Evolutionary conservation across 1,284 basidiomycete species (phyloP).

Genomic region (Marasmius fiardii): DNA sequence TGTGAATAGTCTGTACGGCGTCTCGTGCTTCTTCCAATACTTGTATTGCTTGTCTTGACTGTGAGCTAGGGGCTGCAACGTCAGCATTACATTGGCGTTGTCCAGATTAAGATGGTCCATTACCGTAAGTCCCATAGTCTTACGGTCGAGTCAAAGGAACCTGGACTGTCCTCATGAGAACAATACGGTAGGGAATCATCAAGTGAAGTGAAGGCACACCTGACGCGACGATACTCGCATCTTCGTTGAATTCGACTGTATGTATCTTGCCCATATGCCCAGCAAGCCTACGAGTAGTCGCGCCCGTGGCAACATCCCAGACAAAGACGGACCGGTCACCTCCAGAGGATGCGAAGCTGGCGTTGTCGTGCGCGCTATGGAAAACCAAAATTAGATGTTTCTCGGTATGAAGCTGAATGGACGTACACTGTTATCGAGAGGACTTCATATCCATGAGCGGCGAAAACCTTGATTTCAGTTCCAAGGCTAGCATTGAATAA

Average conservation of each 20-base stretch:
- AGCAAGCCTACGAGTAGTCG: conserved; percentile 75
- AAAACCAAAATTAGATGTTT: conserved; percentile 7
- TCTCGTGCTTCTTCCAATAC: conserved; percentile 88
- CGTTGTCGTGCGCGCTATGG: conserved; percentile 85
- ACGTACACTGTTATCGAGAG: conserved; percentile 84
- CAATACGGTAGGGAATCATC: conserved; percentile 2
- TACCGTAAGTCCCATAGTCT: conserved; percentile 88
- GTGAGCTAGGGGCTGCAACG: conserved; percentile 49
- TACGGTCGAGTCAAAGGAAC: conserved; percentile 86
- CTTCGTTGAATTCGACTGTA: conserved; percentile 85
- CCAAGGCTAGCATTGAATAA: conserved; percentile 89
- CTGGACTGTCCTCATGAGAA: conserved; percentile 32
- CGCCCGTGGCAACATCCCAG: conserved; percentile 93
- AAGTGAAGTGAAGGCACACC: conserved; percentile 45
- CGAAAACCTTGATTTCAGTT: conserved; percentile 87
- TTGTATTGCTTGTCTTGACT: conserved; percentile 84
- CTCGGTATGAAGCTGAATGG: conserved; percentile 12
- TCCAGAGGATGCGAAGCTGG: conserved; percentile 90
- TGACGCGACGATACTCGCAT: conserved; percentile 82
- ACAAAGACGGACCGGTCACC: conserved; percentile 91
- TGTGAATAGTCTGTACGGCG: conserved; percentile 79
- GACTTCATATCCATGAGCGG: conserved; percentile 93
- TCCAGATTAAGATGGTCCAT: conserved; percentile 9
- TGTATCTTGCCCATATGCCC: conserved; percentile 92
- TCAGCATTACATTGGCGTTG: not conserved